Evolutionary conservation across 345 rosid species (phyloP), one percentile per base, ranked within the genome.

Genomic region (Carallia pectinifolia): DNA sequence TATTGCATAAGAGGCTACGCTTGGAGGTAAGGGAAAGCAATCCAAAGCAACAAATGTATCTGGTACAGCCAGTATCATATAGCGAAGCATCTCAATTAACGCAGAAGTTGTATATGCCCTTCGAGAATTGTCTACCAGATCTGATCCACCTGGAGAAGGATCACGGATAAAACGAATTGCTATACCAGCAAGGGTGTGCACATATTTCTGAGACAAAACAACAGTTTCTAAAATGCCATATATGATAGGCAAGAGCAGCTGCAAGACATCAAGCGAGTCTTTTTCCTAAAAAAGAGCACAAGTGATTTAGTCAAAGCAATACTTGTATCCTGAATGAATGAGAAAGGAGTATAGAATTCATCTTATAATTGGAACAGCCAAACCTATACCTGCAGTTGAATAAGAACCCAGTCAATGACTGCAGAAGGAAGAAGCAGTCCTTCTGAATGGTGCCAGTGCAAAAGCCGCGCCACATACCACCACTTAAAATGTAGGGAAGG

Each of bases 31-130:
- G 38, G 99, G 98, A 71, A 95, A 90, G 85, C 94, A 95, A 81
- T 92, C 98, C 77, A 89, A 66, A 64, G 91, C 90, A 79, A 95
- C 96, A 84, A 95, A 95, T 50, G 99, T 86, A 81, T 95, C 96
- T 1, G 99, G 98, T 54, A 89, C 92, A 79, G 91, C 90, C 64
- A 86, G 79, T 68, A 92, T 85, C 85, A 95, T 79, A 76, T 90
- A 95, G 58, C 88, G 90, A 70, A 95, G 85, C 97, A 95, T 88
- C 84, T 95, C 99, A 75, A 81, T 84, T 55, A 92, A 68, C n/a
- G 99, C 98, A 80, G 96, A 86, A 53, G 83, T 83, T 56, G 94
- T 89, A 80, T 92, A 95, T 40, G 96, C 97, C 79, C 96, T 85
- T 67, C 94, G 87, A 60, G 99, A 95, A 85, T 95, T 92, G 84